phyloP scores from a whole-genome alignment of 345 rosid species.

The Jatropha curcas region DNA sequence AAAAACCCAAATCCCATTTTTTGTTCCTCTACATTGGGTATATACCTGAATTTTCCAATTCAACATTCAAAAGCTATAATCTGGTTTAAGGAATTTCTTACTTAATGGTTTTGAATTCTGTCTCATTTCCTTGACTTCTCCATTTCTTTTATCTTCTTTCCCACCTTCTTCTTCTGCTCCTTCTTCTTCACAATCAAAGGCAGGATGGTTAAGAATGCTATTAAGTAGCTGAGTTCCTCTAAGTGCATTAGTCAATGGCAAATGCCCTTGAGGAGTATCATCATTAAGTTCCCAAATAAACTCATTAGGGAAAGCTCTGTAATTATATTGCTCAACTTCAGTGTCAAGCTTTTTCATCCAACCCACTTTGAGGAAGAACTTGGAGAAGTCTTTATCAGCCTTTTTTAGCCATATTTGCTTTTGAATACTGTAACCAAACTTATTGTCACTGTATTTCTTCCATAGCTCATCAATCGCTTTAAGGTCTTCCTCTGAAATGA shows the following conservation, averaged over 20 bases:
- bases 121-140: slow-evolving; percentile 13
- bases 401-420: slow-evolving; percentile 61
- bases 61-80: slow-evolving; percentile 24
- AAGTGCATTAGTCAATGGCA: slow-evolving; percentile 91
- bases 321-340: slow-evolving; percentile 78
- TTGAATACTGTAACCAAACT: slow-evolving; percentile 83
- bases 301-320: slow-evolving; percentile 82
- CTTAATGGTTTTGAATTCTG: slow-evolving; percentile 10
- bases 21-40: neutral
- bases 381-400: slow-evolving; percentile 63
- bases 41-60: neutral
- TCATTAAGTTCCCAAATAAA: slow-evolving; percentile 78
- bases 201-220: slow-evolving; percentile 72
- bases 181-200: slow-evolving; percentile 47
- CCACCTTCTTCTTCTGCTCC: slow-evolving; percentile 31
- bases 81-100: slow-evolving; percentile 21
- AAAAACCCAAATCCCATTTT: neutral
- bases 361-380: slow-evolving; percentile 67
- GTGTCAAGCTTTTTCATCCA: slow-evolving; percentile 99
- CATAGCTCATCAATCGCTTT: slow-evolving; percentile 73
- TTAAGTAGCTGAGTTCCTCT: slow-evolving; percentile 81
- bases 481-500: slow-evolving; percentile 60
- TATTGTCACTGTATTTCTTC: slow-evolving; percentile 62
- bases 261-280: slow-evolving; percentile 78
- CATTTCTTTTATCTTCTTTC: neutral